Base-by-base conservation (phyloP, 1,284 basidiomycete genomes). In the Gymnopus androsaceus region DNA sequence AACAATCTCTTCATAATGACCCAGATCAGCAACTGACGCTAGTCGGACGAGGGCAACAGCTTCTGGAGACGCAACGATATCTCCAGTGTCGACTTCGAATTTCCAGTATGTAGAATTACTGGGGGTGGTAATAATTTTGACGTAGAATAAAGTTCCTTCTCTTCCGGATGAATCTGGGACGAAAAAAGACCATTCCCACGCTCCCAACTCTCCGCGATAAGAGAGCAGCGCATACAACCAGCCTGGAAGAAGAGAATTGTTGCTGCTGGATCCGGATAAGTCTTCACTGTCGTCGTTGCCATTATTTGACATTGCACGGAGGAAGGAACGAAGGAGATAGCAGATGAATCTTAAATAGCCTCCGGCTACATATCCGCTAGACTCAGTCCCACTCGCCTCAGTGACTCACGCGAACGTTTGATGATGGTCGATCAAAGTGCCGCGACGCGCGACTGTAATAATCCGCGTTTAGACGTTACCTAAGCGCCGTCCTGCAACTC, bases 101-200 rank as follows among this genome's bases (percentile, higher is more conserved):
- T 66, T 70, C 77, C 77, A 78, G n/a, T 63, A 62, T n/a, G 54
- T 47, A 11, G 38, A 36, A 14, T 58, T 46, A 0, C 64, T 60
- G n/a, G n/a, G n/a, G 12, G 66, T 67, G 0, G 63, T 62, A 38
- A 65, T 66, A 56, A 69, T 68, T 47, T 72, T 67, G 59, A 77
- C 72, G 51, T 75, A 74, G 64, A 77, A 77, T 3, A 76, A 61
- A 8, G 75, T 76, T 4, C 76, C 76, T n/a, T 66, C 61, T 44
- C 69, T 67, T 21, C 76, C 77, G 58, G 77, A 72, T n/a, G n/a
- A n/a, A 60, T 76, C 68, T 46, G 75, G 71, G 21, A 77, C 68
- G 64, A 71, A 78, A 59, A 78, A 78, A 2, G 73, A 70, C 77
- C 77, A 78, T 58, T 77, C 73, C 77, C 77, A 78, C 6, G 74